Evolutionary conservation across 1,284 basidiomycete species (phyloP).

Genomic region (Fomitopsis pinicola): DNA sequence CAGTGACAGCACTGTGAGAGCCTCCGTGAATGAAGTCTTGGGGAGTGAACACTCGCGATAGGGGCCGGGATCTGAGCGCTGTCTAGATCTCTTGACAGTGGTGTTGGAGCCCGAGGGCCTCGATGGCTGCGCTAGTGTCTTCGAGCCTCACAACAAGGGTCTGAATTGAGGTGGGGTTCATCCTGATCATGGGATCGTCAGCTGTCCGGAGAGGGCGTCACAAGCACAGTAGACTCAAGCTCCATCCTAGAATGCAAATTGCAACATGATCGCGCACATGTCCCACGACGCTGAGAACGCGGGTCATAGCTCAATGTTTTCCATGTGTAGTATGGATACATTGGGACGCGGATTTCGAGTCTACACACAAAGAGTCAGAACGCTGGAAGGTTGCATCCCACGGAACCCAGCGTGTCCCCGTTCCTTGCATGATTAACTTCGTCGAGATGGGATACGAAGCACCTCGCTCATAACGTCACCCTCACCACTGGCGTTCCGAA

Average conservation of each 20-base stretch:
- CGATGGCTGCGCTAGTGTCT: not conserved
- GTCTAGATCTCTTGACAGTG: not conserved
- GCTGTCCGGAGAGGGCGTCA: too few relatives aligned
- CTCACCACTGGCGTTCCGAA: not conserved
- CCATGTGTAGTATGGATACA: too few relatives aligned
- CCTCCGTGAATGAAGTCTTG: not conserved
- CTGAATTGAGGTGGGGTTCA: not conserved
- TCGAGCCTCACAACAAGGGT: not conserved
- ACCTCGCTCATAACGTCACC: not conserved
- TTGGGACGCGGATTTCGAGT: too few relatives aligned
- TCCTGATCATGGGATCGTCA: not conserved
- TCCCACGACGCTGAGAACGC: too few relatives aligned
- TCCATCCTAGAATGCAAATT: too few relatives aligned
- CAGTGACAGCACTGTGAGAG: not conserved
- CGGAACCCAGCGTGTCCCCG: too few relatives aligned
- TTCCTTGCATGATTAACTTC: not conserved
- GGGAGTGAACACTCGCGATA: too few relatives aligned
- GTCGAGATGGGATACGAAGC: not conserved
- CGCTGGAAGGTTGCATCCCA: too few relatives aligned
- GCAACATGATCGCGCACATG: too few relatives aligned
- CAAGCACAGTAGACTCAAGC: too few relatives aligned
- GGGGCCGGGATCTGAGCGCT: not conserved
- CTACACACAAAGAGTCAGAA: too few relatives aligned
- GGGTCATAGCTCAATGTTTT: too few relatives aligned
- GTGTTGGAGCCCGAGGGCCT: not conserved